phyloP scores from a whole-genome alignment of 768 basidiomycete species.

The Hysterangium stoloniferum region DNA sequence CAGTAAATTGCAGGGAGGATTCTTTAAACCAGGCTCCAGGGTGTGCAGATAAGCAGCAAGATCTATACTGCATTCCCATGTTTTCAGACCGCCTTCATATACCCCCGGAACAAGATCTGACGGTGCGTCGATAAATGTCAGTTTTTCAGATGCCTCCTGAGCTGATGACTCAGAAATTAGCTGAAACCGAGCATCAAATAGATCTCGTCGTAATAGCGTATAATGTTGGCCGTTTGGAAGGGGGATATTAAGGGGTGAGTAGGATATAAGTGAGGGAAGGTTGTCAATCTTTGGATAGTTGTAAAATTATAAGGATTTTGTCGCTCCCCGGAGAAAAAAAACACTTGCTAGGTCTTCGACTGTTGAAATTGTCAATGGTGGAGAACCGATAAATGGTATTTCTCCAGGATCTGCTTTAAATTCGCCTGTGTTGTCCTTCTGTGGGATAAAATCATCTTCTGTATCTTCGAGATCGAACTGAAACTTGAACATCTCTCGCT shows the following conservation, averaged over 20 bases:
- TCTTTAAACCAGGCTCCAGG: slow-evolving; percentile 19
- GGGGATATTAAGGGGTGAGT: slow-evolving; percentile 60
- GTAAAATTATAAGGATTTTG: slow-evolving; percentile 16
- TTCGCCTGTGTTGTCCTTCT: background rate
- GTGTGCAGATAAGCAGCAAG: slow-evolving; percentile 59
- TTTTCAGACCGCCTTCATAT: slow-evolving; percentile 95
- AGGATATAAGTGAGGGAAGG: slow-evolving; percentile 71
- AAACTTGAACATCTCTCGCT: slow-evolving; percentile 57
- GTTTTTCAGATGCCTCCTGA: slow-evolving; percentile 24
- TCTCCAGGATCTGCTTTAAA: slow-evolving; percentile 3
- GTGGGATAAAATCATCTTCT: slow-evolving; percentile 16
- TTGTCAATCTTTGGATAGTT: slow-evolving; percentile 48
- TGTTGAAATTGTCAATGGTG: slow-evolving; percentile 23
- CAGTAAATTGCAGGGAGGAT: slow-evolving; percentile 39
- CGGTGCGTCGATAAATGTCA: slow-evolving; percentile 68
- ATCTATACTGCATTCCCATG: slow-evolving; percentile 95
- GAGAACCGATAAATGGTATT: background rate
- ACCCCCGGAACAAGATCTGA: slow-evolving; percentile 88
- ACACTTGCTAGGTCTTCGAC: slow-evolving; percentile 26
- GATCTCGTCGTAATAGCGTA: slow-evolving; percentile 65
- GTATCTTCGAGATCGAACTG: slow-evolving; percentile 52
- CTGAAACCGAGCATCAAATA: slow-evolving; percentile 96
- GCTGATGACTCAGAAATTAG: slow-evolving; percentile 53
- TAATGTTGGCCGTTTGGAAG: slow-evolving; percentile 20
- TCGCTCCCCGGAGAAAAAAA: too few species aligned